These are phyloP conservation scores for Neurospora tetraspora DNA, from an alignment of 495 filamentous ascomycete species.

Conservation along the genomic window DNA sequence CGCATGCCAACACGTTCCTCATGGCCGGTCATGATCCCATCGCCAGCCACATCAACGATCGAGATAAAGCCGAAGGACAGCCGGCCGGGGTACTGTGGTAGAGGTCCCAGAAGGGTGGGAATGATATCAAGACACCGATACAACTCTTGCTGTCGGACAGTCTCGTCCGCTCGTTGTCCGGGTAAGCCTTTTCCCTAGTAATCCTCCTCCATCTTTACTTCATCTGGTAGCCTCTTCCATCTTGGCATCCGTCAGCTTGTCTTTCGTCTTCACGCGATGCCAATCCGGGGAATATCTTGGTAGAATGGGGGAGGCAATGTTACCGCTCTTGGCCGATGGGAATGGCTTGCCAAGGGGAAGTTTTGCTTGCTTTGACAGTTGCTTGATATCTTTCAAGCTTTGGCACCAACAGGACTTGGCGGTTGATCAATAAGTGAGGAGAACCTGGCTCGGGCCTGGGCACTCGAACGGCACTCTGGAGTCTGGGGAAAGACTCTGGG, in stretches of 20 bases:
- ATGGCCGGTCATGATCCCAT: neutral
- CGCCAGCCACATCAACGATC: neutral
- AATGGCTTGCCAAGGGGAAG: neutral
- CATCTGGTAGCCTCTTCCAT: neutral
- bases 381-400: neutral
- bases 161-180: neutral
- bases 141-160: neutral
- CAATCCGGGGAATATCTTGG: neutral
- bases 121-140: neutral
- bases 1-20: neutral
- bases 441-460: neutral
- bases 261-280: neutral
- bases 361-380: neutral
- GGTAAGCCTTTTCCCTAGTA: neutral
- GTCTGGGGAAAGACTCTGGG: neutral
- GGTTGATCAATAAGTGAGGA: neutral
- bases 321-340: neutral
- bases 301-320: neutral
- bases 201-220: neutral
- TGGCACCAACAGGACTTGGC: neutral
- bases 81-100: neutral
- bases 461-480: neutral
- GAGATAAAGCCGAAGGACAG: neutral
- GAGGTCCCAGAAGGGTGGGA: neutral
- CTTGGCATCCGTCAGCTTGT: neutral